Conservation (phyloP, 306 rosid species). For the Acacia confusa region DNA sequence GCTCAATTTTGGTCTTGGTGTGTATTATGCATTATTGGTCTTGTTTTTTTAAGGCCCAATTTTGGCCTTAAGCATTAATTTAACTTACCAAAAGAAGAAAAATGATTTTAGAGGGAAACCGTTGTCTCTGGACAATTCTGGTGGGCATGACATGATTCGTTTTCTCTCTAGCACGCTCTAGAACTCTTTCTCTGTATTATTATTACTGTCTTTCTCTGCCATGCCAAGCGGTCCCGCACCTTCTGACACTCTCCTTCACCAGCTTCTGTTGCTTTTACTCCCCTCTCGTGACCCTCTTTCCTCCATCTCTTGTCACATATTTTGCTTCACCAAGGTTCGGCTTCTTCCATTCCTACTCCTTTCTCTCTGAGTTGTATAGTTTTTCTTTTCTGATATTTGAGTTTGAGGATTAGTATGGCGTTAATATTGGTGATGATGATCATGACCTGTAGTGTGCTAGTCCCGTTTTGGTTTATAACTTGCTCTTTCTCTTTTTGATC, state of each 20-base stretch:
- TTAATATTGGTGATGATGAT: neutral
- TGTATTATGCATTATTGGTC: no score
- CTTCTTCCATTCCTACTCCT: neutral
- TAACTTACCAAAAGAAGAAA: no score
- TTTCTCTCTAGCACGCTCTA: slow-evolving; percentile 41
- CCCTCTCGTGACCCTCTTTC: neutral
- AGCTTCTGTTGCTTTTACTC: neutral
- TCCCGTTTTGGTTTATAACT: neutral
- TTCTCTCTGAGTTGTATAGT: neutral
- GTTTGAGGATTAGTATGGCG: neutral
- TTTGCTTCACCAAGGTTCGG: slow-evolving; percentile 11
- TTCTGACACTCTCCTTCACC: neutral
- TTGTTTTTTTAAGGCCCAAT: neutral
- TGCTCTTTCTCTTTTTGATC: neutral
- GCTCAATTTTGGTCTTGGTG: neutral
- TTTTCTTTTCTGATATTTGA: neutral
- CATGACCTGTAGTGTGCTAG: neutral
- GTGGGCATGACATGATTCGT: neutral
- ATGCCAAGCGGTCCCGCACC: neutral
- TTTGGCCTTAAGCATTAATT: no score
- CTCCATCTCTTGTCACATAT: neutral
- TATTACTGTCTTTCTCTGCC: neutral
- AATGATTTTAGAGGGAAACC: neutral
- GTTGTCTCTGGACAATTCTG: neutral
- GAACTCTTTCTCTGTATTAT: slow-evolving; percentile 27